Conservation (phyloP, 1,284 basidiomycete species). For the Stygiomarasmius scandens region DNA sequence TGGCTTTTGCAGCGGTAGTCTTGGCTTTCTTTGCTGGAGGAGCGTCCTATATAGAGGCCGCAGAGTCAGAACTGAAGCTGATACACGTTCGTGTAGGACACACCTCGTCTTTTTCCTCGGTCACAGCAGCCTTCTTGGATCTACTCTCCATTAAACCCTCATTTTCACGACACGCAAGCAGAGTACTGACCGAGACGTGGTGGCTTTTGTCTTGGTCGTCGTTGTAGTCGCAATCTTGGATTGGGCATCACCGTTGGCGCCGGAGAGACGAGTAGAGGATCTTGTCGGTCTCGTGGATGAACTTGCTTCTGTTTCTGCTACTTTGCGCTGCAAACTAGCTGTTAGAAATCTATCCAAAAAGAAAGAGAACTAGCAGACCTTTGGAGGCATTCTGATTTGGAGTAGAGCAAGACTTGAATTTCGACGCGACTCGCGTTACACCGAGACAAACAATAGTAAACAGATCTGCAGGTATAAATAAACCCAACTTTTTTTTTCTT, state of each 20-base stretch:
- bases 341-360: neutral
- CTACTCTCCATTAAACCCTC: too few species aligned
- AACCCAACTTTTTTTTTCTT: neutral
- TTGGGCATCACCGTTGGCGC: neutral
- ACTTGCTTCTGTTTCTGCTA: constrained; percentile 1
- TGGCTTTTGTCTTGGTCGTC: neutral
- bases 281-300: constrained; percentile 3
- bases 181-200: neutral
- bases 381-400: constrained; percentile 12
- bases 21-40: constrained; percentile 16
- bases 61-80: neutral
- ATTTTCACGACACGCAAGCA: too few species aligned
- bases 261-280: constrained; percentile 4
- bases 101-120: neutral
- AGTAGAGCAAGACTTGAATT: neutral
- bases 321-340: constrained; percentile 7
- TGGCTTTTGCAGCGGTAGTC: constrained; percentile 9
- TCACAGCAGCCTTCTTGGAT: constrained; percentile 4
- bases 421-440: neutral
- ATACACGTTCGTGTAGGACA: neutral
- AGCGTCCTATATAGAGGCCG: neutral
- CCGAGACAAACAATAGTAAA: neutral
- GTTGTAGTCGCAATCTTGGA: neutral
- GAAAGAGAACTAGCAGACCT: neutral
- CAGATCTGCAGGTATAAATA: neutral